These are phyloP conservation scores for Ogataea methylovora DNA, from an alignment of 805 yeast genomes.

Conservation along the genomic window DNA sequence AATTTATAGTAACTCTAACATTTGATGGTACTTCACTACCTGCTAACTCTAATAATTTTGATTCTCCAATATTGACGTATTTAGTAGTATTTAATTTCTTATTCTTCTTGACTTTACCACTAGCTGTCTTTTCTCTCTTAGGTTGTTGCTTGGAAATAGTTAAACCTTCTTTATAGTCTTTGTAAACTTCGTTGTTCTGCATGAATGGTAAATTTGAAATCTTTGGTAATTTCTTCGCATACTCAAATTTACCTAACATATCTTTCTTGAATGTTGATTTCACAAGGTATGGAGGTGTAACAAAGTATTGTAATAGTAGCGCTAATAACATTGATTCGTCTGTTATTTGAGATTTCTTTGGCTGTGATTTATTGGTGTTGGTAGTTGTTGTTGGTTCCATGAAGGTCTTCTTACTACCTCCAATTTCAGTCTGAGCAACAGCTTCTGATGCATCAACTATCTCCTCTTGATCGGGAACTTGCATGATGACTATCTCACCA, in stretches of 20 bases:
- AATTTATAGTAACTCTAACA: constrained; percentile 76
- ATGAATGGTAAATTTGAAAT: constrained; percentile 71
- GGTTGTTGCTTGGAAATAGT: constrained; percentile 36
- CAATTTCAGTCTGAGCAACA: not conserved
- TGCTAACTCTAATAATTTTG: constrained; percentile 47
- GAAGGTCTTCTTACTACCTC: not conserved
- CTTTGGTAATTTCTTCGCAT: constrained; percentile 66
- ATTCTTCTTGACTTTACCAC: constrained; percentile 33
- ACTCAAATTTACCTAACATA: constrained; percentile 37
- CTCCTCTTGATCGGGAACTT: constrained; percentile 32
- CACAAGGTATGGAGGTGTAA: constrained; percentile 77
- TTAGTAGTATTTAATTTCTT: constrained; percentile 53
- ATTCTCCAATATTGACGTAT: constrained; percentile 69
- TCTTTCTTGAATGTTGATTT: constrained; percentile 49
- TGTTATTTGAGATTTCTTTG: constrained; percentile 5
- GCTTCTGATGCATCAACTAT: constrained; percentile 12
- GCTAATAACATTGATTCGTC: constrained; percentile 49
- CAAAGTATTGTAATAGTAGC: constrained; percentile 65
- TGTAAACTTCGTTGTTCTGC: constrained; percentile 33
- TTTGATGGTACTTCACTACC: constrained; percentile 62
- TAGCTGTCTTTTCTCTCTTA: constrained; percentile 27
- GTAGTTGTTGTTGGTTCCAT: not conserved
- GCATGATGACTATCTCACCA: constrained; percentile 67
- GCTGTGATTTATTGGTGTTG: not conserved
- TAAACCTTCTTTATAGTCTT: constrained; percentile 55